Conservation (phyloP, 2,329 filamentous ascomycete species). For the Seiridium cupressi region DNA sequence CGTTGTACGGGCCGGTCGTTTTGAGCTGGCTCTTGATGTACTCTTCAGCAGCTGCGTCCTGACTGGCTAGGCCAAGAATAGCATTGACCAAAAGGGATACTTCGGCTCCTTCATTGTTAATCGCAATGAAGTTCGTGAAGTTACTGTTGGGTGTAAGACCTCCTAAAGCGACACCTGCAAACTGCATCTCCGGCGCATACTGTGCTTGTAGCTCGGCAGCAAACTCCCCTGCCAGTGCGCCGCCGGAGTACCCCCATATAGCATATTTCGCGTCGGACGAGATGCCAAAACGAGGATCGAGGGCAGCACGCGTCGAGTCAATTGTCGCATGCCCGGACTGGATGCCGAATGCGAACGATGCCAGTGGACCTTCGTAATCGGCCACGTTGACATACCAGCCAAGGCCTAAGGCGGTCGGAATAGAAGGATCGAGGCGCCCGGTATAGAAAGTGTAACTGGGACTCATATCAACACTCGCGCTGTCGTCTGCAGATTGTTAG, state of each 20-base stretch:
- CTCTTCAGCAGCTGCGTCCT: constrained; percentile 8
- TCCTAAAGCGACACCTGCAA: too few relatives aligned
- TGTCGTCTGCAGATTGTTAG: constrained; percentile 22
- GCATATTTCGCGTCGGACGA: background rate
- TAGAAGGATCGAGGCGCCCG: background rate
- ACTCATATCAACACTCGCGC: constrained; percentile 33
- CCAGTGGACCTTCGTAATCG: constrained; percentile 41
- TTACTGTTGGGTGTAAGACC: too few relatives aligned
- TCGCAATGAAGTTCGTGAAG: too few relatives aligned
- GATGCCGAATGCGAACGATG: constrained; percentile 39
- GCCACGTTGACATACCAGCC: constrained; percentile 44
- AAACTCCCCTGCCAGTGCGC: too few relatives aligned
- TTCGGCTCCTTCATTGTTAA: too few relatives aligned
- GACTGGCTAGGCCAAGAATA: background rate
- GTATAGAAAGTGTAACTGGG: constrained; percentile 35
- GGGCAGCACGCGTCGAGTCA: background rate
- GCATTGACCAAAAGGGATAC: too few relatives aligned
- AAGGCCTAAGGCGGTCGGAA: constrained; percentile 32
- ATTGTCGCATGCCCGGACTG: constrained; percentile 15
- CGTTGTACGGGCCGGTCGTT: constrained; percentile 28
- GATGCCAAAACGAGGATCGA: background rate
- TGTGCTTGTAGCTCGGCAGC: too few relatives aligned
- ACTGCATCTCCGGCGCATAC: too few relatives aligned
- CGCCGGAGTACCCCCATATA: too few relatives aligned
- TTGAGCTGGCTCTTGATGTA: constrained; percentile 26